Percentiles rank a stretch among this genome's conserved stretches.
phyloP scores from a whole-genome alignment of 2,329 filamentous ascomycete species.

The Westerdykella sp. region DNA sequence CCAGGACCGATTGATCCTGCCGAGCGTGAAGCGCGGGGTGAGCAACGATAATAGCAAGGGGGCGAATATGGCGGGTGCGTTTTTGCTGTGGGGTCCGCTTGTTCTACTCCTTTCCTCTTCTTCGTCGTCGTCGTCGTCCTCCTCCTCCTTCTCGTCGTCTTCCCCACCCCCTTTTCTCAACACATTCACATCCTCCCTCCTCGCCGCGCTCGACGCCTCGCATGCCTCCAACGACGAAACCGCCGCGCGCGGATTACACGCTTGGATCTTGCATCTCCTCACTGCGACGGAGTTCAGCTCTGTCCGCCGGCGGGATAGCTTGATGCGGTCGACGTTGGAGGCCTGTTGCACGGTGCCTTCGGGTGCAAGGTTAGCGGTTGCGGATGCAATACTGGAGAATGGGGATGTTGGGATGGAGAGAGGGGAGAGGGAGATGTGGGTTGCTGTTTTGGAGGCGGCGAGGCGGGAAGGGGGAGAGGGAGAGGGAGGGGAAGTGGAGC shows the following conservation, averaged over 20 bases:
- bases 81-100: slow-evolving; percentile 40
- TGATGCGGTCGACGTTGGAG: slow-evolving; percentile 11
- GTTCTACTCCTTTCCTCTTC: slow-evolving; percentile 31
- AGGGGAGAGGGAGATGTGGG: slow-evolving; percentile 11
- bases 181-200: slow-evolving; percentile 4
- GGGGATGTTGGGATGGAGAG: slow-evolving; percentile 6
- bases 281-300: slow-evolving; percentile 35
- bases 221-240: slow-evolving; percentile 13
- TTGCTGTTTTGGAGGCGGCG: slow-evolving; percentile 28
- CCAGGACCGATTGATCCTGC: slow-evolving; percentile 26
- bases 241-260: slow-evolving; percentile 39
- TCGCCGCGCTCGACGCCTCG: neutral
- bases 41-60: neutral
- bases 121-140: no score
- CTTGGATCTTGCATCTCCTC: slow-evolving; percentile 48
- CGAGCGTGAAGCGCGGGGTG: slow-evolving; percentile 21
- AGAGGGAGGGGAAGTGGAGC: neutral
- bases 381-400: slow-evolving; percentile 24
- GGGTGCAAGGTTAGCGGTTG: slow-evolving; percentile 35
- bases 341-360: slow-evolving; percentile 34
- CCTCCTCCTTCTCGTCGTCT: slow-evolving; percentile 8
- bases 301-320: slow-evolving; percentile 15
- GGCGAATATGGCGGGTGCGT: slow-evolving; percentile 40
- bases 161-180: slow-evolving; percentile 1
- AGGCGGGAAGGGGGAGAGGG: slow-evolving; percentile 2